Conservation (phyloP, 2,329 filamentous ascomycete genomes). For the Trichoderma semiorbis region DNA sequence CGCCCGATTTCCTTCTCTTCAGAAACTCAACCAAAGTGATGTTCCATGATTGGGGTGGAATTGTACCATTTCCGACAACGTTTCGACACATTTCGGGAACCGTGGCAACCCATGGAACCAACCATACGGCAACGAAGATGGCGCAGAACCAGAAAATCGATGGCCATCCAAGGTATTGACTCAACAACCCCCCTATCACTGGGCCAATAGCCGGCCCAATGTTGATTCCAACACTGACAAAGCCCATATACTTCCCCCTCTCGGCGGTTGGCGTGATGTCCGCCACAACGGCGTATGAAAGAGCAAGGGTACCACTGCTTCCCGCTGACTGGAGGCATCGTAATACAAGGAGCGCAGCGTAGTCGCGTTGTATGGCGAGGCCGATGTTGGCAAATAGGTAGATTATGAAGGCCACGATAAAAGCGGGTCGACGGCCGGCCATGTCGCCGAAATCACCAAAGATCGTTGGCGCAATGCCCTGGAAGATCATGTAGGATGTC, state of each 20-base stretch:
- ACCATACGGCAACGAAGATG: conserved; percentile 49
- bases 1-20: conserved; percentile 32
- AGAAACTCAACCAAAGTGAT: conserved; percentile 52
- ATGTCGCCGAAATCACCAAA: conserved; percentile 61
- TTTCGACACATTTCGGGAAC: conserved; percentile 59
- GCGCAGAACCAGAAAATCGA: conserved; percentile 67
- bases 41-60: conserved; percentile 57
- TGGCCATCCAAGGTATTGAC: conserved; percentile 63
- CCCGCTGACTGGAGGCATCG: conserved; percentile 62
- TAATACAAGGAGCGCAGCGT: conserved; percentile 56
- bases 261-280: conserved; percentile 68
- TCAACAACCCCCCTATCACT: conserved; percentile 61
- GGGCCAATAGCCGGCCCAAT: conserved; percentile 55
- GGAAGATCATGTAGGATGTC: conserved; percentile 62
- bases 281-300: conserved; percentile 68
- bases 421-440: conserved; percentile 59
- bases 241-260: conserved; percentile 69
- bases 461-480: conserved; percentile 58
- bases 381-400: conserved; percentile 59
- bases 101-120: conserved; percentile 52
- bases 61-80: conserved; percentile 61
- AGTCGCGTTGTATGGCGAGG: conserved; percentile 55
- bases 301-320: conserved; percentile 65
- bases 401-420: conserved; percentile 54
- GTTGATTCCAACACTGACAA: conserved; percentile 57